phyloP scores from a whole-genome alignment of 176 grass and related monocot genomes.

The Guadua angustifolia region DNA sequence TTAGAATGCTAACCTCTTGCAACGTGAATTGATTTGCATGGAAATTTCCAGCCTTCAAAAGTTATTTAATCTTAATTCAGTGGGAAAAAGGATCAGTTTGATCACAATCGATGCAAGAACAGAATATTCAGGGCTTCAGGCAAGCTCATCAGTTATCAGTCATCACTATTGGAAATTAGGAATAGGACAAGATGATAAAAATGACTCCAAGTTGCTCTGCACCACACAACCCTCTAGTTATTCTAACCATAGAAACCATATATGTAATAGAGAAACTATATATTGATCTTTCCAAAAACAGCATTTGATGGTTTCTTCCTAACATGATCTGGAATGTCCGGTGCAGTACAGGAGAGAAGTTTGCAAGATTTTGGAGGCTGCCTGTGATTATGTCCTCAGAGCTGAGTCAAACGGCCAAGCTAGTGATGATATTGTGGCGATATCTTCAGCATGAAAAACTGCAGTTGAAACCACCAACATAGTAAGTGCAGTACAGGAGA shows the following conservation, averaged over 20 bases:
- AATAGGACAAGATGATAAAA: constrained; percentile 28
- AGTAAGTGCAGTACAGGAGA: constrained; percentile 51
- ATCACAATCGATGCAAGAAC: constrained; percentile 8
- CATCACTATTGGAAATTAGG: constrained; percentile 1
- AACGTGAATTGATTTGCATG: background rate
- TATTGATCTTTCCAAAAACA: constrained; percentile 39
- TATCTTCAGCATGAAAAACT: constrained; percentile 44
- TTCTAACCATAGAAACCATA: constrained; percentile 17
- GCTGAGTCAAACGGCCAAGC: constrained; percentile 41
- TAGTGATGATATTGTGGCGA: constrained; percentile 44
- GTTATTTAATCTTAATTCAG: constrained; percentile 24
- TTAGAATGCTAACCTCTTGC: constrained; percentile 24
- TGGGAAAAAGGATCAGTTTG: constrained; percentile 6
- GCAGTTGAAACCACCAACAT: constrained; percentile 24
- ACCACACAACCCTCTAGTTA: constrained; percentile 30
- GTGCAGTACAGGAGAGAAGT: constrained; percentile 90
- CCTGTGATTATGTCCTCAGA: constrained; percentile 58
- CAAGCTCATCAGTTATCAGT: background rate
- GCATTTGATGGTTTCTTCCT: constrained; percentile 41
- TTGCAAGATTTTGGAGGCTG: constrained; percentile 71
- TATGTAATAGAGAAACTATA: constrained; percentile 7
- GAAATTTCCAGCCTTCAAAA: constrained; percentile 37
- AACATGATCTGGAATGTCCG: constrained; percentile 27
- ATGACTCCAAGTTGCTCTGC: constrained; percentile 22
- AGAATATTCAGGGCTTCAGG: constrained; percentile 8